These are phyloP conservation scores for Penicillium simplicissimum DNA, from an alignment of 495 filamentous ascomycete genomes.

Conservation along the genomic window DNA sequence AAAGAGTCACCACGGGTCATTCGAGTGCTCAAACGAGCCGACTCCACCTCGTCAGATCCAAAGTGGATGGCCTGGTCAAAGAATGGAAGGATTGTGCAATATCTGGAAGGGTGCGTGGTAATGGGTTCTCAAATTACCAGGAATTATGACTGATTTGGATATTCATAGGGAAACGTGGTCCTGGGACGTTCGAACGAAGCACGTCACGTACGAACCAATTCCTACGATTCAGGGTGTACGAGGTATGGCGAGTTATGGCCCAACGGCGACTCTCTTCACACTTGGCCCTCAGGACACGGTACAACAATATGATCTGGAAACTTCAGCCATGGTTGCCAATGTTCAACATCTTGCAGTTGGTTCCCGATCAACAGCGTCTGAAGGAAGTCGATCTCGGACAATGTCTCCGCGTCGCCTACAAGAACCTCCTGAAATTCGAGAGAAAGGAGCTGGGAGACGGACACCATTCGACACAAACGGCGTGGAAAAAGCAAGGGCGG, in stretches of 20 bases:
- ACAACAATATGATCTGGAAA: conserved; percentile 92
- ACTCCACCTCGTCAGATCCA: conserved; percentile 67
- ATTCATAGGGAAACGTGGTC: conserved; percentile 77
- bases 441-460: conserved; percentile 29
- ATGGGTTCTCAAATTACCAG: background rate
- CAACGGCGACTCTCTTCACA: conserved; percentile 89
- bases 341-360: conserved; percentile 78
- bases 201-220: conserved; percentile 83
- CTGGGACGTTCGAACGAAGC: conserved; percentile 97
- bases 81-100: conserved; percentile 93
- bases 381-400: conserved; percentile 49
- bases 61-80: conserved; percentile 99
- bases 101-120: conserved; percentile 75
- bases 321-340: conserved; percentile 75
- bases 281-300: conserved; percentile 83
- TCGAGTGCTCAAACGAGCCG: conserved; percentile 77
- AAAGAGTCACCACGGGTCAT: conserved; percentile 81
- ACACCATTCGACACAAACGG: conserved; percentile 45
- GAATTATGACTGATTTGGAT: background rate
- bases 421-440: conserved; percentile 40
- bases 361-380: conserved; percentile 76
- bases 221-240: conserved; percentile 79
- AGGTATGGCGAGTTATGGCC: conserved; percentile 84
- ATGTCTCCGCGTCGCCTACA: conserved; percentile 37
- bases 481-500: conserved; percentile 55